Evolutionary conservation across 2,329 filamentous ascomycete genomes (phyloP).

Genomic region (Rhynchosporium graminicola): DNA sequence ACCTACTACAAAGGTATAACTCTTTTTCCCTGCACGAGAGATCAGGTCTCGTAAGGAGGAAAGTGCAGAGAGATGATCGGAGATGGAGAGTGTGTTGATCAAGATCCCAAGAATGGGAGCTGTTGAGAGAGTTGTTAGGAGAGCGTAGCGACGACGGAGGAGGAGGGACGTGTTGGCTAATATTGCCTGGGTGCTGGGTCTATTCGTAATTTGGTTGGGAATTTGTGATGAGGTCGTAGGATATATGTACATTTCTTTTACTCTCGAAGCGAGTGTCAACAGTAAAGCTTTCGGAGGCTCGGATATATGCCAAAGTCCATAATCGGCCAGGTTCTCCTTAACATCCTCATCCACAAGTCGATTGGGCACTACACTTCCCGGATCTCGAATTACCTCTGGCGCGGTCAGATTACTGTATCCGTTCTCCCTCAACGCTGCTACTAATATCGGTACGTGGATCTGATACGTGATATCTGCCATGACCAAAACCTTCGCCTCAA

Average conservation of each 20-base stretch:
- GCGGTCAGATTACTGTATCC: slow-evolving; percentile 73
- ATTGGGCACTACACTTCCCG: slow-evolving; percentile 81
- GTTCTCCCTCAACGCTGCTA: slow-evolving; percentile 51
- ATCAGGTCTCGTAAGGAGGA: slow-evolving; percentile 73
- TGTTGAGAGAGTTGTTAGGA: slow-evolving; percentile 77
- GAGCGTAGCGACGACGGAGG: slow-evolving; percentile 84
- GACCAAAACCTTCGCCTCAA: slow-evolving; percentile 66
- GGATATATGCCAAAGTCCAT: slow-evolving; percentile 78
- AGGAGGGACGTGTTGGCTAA: slow-evolving; percentile 50
- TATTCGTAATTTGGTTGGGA: slow-evolving; percentile 46
- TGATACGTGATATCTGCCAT: slow-evolving; percentile 91
- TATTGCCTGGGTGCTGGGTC: slow-evolving; percentile 26
- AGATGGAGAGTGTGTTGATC: slow-evolving; percentile 91
- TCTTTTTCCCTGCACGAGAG: slow-evolving; percentile 82
- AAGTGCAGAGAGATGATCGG: slow-evolving; percentile 84
- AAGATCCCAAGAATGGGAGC: slow-evolving; percentile 88
- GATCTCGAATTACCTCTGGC: slow-evolving; percentile 75
- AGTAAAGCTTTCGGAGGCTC: slow-evolving; percentile 81
- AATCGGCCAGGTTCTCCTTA: slow-evolving; percentile 48
- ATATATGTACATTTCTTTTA: slow-evolving; percentile 77
- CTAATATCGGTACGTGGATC: slow-evolving; percentile 66
- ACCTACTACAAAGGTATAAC: slow-evolving; percentile 93
- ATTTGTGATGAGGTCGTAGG: slow-evolving; percentile 49
- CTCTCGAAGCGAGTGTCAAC: slow-evolving; percentile 81
- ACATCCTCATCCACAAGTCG: slow-evolving; percentile 54